Conservation (phyloP, 2,329 filamentous ascomycete species). For the Ceratocystis cubensis region DNA sequence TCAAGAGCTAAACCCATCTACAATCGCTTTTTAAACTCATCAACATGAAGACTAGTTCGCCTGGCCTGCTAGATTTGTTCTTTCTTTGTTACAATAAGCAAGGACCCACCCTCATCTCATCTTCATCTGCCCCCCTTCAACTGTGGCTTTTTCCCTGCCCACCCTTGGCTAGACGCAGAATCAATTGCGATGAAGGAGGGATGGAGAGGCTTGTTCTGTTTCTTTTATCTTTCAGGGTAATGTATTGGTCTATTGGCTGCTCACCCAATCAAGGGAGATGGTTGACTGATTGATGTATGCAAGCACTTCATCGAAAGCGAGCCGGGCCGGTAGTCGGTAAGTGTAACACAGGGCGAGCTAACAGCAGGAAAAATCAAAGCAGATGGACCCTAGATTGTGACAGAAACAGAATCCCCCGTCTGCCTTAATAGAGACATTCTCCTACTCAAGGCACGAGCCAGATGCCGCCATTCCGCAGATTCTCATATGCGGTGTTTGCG, state of each 20-base stretch:
- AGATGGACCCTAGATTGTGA: neutral
- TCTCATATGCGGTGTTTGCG: neutral
- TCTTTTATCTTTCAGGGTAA: neutral
- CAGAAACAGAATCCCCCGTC: neutral
- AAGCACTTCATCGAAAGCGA: neutral
- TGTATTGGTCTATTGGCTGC: neutral
- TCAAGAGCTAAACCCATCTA: neutral
- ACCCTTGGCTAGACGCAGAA: neutral
- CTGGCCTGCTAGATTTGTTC: neutral
- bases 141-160: neutral
- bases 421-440: neutral
- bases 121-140: neutral
- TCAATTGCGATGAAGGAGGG: neutral
- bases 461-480: slow-evolving; percentile 1
- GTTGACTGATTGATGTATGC: neutral
- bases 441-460: neutral
- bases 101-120: neutral
- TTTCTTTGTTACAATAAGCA: neutral
- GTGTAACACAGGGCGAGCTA: neutral
- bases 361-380: neutral
- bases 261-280: neutral
- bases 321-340: neutral
- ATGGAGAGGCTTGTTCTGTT: neutral
- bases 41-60: too few species aligned
- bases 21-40: neutral